A percentile compares a stretch with the other conserved stretches of the same genome.
These are phyloP conservation scores for Globomyces pollinis-pini DNA, from an alignment of 192 early-diverging fungal genomes.

Conservation along the genomic window DNA sequence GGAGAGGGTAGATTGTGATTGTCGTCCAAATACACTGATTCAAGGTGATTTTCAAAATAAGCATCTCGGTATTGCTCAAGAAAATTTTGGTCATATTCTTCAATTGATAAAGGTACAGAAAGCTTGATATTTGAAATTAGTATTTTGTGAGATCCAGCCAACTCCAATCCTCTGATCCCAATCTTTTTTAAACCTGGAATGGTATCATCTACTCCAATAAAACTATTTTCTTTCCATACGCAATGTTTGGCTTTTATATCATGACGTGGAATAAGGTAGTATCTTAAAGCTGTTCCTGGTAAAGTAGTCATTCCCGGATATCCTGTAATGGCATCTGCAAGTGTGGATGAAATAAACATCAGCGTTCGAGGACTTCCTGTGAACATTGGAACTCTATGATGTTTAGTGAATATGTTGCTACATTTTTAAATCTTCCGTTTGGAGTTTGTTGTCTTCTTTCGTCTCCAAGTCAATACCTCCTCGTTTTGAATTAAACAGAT, in stretches of 20 bases:
- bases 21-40: constrained; percentile 16
- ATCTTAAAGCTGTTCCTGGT: constrained; percentile 31
- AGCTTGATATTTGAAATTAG: not conserved
- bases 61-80: constrained; percentile 9
- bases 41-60: constrained; percentile 14
- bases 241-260: constrained; percentile 21
- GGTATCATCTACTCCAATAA: constrained; percentile 19
- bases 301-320: constrained; percentile 14
- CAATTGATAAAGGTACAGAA: constrained; percentile 17
- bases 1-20: constrained; percentile 10
- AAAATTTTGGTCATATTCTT: constrained; percentile 22
- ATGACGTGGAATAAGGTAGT: constrained; percentile 21
- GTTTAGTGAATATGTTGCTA: not conserved
- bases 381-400: constrained; percentile 29
- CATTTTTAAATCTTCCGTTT: constrained; percentile 8
- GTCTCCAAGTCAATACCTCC: constrained; percentile 18
- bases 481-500: constrained; percentile 29
- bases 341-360: constrained; percentile 19
- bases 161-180: constrained; percentile 3
- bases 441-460: constrained; percentile 19
- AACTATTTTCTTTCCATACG: constrained; percentile 39
- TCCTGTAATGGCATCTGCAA: not conserved
- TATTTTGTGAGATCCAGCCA: not conserved
- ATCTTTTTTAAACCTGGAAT: constrained; percentile 28
- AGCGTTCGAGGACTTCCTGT: constrained; percentile 31